These are phyloP conservation scores for Cocos nucifera DNA, from an alignment of 176 grass and related monocot species.

Conservation along the genomic window DNA sequence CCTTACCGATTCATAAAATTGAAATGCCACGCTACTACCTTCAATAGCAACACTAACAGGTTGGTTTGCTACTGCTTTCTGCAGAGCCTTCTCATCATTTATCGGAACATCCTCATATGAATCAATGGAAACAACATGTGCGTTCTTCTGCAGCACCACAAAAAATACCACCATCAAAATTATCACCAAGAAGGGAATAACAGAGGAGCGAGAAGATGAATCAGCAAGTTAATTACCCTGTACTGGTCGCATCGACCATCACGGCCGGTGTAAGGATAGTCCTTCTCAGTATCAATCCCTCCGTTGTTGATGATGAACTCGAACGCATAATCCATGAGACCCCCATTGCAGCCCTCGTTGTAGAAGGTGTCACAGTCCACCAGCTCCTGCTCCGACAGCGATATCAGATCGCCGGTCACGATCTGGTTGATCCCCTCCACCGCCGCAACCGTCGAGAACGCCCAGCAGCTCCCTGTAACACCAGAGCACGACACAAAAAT, in stretches of 20 bases:
- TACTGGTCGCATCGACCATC: slow-evolving; percentile 25
- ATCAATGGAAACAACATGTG: slow-evolving; percentile 27
- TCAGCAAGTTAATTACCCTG: slow-evolving; percentile 16
- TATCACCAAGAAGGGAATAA: no score
- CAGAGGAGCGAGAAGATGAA: no score
- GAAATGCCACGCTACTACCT: slow-evolving; percentile 22
- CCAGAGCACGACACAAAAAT: neutral
- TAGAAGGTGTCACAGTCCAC: slow-evolving; percentile 38
- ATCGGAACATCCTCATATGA: slow-evolving; percentile 29
- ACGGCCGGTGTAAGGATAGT: slow-evolving; percentile 21
- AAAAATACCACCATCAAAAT: neutral
- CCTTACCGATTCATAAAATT: slow-evolving; percentile 40
- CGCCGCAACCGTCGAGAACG: slow-evolving; percentile 39
- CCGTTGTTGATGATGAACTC: slow-evolving; percentile 33
- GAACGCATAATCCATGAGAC: slow-evolving; percentile 43
- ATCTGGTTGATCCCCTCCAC: slow-evolving; percentile 51
- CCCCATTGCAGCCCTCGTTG: slow-evolving; percentile 36
- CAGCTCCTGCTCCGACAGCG: slow-evolving; percentile 51
- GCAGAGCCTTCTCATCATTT: slow-evolving; percentile 31
- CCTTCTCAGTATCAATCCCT: slow-evolving; percentile 24
- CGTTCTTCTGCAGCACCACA: slow-evolving; percentile 25
- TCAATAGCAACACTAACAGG: slow-evolving; percentile 53
- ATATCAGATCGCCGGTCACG: slow-evolving; percentile 31
- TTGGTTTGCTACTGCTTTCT: slow-evolving; percentile 30
- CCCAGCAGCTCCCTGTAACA: slow-evolving; percentile 37